Conservation (phyloP, 106 monocot genomes). For the Narthecium ossifragum region DNA sequence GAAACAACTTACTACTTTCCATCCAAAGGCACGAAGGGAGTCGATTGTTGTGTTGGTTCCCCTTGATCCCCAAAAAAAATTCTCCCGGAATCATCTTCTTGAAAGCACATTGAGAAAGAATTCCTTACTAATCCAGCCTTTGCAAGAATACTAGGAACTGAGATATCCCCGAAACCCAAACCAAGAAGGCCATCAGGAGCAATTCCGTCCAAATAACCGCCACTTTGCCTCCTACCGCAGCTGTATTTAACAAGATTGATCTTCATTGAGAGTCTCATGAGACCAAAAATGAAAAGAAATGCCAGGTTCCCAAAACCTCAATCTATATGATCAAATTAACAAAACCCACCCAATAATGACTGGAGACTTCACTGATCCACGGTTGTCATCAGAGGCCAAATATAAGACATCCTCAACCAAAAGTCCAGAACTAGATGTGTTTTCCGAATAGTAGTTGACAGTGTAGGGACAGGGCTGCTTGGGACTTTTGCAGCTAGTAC, state of each 20-base stretch:
- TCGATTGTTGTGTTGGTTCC: conserved; percentile 48
- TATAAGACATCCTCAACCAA: conserved; percentile 75
- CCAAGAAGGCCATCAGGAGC: conserved; percentile 99
- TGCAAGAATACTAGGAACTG: conserved; percentile 84
- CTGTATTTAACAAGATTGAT: conserved; percentile 26
- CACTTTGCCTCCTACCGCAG: conserved; percentile 88
- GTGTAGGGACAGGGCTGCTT: conserved; percentile 81
- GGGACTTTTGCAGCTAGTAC: conserved; percentile 50
- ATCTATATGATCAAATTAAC: too few species aligned
- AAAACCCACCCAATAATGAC: conserved; percentile 74
- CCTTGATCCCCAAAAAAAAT: conserved; percentile 86
- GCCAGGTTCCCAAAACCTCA: too few species aligned
- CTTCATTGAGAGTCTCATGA: background rate
- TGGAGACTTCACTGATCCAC: conserved; percentile 36
- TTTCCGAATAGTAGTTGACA: conserved; percentile 77
- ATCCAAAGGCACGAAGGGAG: conserved; percentile 65
- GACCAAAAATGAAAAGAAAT: background rate
- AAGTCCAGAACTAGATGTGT: conserved; percentile 81
- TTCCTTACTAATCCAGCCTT: conserved; percentile 67
- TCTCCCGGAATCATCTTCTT: conserved; percentile 72
- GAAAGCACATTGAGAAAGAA: conserved; percentile 92
- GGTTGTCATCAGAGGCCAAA: conserved; percentile 33
- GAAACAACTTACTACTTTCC: conserved; percentile 85
- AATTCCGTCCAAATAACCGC: conserved; percentile 86
- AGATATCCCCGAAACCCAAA: conserved; percentile 76